Conservation (phyloP, 2,329 filamentous ascomycete genomes). For the Teratosphaeria destructans region DNA sequence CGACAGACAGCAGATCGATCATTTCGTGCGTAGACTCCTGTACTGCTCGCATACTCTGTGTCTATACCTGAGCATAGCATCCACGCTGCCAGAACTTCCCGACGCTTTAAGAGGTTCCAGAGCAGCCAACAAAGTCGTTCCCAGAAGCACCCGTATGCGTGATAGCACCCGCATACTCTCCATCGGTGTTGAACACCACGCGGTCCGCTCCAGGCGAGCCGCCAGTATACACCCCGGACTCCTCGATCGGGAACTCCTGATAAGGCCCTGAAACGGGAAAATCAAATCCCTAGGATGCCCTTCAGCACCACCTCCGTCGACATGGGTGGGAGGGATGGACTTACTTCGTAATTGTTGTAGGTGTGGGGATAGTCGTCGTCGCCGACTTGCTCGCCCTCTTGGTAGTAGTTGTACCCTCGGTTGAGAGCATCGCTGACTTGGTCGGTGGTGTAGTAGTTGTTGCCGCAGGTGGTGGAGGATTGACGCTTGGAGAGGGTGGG, state of each 20-base stretch:
- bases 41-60: background rate
- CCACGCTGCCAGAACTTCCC: background rate
- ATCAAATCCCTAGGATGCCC: conserved; percentile 37
- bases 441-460: conserved; percentile 40
- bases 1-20: background rate
- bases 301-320: background rate
- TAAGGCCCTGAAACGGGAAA: conserved; percentile 49
- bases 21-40: background rate
- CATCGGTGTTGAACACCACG: conserved; percentile 50
- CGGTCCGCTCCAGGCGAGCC: conserved; percentile 57
- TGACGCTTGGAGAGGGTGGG: conserved; percentile 28
- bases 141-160: conserved; percentile 61
- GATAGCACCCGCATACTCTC: conserved; percentile 52
- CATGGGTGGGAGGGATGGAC: conserved; percentile 4
- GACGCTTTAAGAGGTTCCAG: conserved; percentile 24
- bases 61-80: background rate
- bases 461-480: conserved; percentile 45
- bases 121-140: conserved; percentile 58
- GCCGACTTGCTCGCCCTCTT: conserved; percentile 22
- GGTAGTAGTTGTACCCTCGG: conserved; percentile 43
- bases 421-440: conserved; percentile 42
- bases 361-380: conserved; percentile 25
- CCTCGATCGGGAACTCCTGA: conserved; percentile 53
- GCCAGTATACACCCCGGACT: conserved; percentile 42
- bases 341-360: conserved; percentile 11